A percentile compares a stretch with the other conserved stretches of the same genome.
phyloP scores from a whole-genome alignment of 1,139 yeast species.

The Candida sp. region DNA sequence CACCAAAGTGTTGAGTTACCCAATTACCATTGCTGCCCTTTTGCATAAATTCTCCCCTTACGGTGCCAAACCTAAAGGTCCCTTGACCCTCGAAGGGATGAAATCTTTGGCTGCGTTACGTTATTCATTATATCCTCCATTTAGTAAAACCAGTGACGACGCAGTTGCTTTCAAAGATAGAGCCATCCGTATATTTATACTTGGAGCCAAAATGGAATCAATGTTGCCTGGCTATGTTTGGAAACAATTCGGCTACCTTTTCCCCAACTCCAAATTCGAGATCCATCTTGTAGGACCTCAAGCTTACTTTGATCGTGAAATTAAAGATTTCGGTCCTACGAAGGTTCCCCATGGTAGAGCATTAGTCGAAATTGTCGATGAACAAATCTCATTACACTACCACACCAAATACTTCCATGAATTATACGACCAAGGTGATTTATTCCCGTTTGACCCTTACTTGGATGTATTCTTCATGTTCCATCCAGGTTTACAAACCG shows the following conservation, averaged over 20 bases:
- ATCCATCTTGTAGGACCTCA: constrained; percentile 95
- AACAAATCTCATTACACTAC: constrained; percentile 69
- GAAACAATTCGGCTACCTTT: constrained; percentile 87
- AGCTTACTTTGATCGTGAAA: constrained; percentile 64
- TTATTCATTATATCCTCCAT: constrained; percentile 81
- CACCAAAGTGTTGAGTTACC: constrained; percentile 91
- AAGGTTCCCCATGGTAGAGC: constrained; percentile 52
- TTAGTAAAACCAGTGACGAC: constrained; percentile 43
- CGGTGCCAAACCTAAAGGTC: constrained; percentile 76
- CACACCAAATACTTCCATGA: constrained; percentile 93
- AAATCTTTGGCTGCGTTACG: constrained; percentile 89
- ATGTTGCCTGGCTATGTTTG: constrained; percentile 96
- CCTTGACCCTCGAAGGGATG: constrained; percentile 86
- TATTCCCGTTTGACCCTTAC: constrained; percentile 99
- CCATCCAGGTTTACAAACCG: constrained; percentile 93
- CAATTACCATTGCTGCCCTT: constrained; percentile 82
- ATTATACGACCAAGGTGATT: constrained; percentile 85
- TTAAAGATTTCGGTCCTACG: constrained; percentile 34
- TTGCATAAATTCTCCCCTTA: constrained; percentile 88
- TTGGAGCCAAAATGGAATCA: constrained; percentile 93
- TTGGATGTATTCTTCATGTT: constrained; percentile 87
- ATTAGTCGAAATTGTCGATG: constrained; percentile 70
- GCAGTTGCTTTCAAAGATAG: constrained; percentile 65
- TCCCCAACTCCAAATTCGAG: constrained; percentile 82
- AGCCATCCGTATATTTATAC: constrained; percentile 82